phyloP scores from a whole-genome alignment of 306 rosid species.

The Cucumis hystrix region DNA sequence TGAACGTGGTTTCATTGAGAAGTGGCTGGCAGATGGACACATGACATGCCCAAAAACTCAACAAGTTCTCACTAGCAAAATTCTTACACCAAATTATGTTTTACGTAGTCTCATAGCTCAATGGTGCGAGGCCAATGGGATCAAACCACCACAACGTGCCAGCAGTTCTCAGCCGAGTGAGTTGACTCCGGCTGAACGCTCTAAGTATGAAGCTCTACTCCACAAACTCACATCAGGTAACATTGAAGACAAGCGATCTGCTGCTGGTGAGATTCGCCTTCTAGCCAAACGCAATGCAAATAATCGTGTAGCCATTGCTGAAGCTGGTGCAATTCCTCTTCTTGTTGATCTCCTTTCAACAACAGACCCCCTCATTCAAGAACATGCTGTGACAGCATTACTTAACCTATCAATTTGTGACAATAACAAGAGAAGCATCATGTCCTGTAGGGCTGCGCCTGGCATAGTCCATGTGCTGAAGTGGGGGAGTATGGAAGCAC shows the following conservation, averaged over 20 bases:
- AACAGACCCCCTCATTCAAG: constrained; percentile 87
- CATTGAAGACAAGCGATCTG: constrained; percentile 75
- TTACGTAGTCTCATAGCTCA: constrained; percentile 83
- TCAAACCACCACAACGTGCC: constrained; percentile 83
- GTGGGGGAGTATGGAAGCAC: constrained; percentile 97
- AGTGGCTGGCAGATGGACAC: constrained; percentile 80
- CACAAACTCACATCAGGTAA: constrained; percentile 43
- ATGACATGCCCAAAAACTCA: constrained; percentile 90
- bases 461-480: constrained; percentile 83
- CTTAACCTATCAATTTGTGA: constrained; percentile 91
- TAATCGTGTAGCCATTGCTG: constrained; percentile 90
- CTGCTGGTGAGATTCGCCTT: constrained; percentile 90
- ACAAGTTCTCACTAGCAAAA: constrained; percentile 53
- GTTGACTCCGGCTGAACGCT: constrained; percentile 60
- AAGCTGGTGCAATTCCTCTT: constrained; percentile 91
- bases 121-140: constrained; percentile 88
- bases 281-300: constrained; percentile 94
- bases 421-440: constrained; percentile 70
- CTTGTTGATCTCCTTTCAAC: constrained; percentile 62
- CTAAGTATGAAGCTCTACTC: constrained; percentile 53
- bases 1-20: constrained; percentile 81
- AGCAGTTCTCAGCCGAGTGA: constrained; percentile 46
- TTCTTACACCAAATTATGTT: constrained; percentile 79
- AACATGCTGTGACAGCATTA: constrained; percentile 90
- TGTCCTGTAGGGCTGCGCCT: constrained; percentile 69